Conservation (phyloP, 768 basidiomycete species). For the Boletus rex-veris region DNA sequence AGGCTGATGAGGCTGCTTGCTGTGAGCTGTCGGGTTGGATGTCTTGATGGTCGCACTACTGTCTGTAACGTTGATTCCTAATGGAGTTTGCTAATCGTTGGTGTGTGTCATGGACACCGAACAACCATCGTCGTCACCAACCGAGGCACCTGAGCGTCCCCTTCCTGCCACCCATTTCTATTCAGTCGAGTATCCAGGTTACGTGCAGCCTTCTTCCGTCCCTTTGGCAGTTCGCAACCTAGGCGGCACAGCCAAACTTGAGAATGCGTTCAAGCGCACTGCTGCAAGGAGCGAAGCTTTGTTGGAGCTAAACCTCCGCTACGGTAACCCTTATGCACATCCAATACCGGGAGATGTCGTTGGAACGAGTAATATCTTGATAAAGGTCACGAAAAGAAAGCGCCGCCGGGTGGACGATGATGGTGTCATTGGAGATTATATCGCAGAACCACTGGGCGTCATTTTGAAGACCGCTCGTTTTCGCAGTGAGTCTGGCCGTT, state of each 20-base stretch:
- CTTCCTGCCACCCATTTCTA: constrained; percentile 63
- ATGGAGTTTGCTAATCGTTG: background rate
- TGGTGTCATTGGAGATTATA: constrained; percentile 61
- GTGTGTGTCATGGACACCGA: constrained; percentile 7
- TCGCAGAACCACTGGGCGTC: constrained; percentile 66
- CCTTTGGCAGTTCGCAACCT: constrained; percentile 59
- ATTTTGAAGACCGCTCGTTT: constrained; percentile 85
- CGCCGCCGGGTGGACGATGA: constrained; percentile 38
- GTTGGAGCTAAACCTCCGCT: constrained; percentile 74
- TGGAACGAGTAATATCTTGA: constrained; percentile 72
- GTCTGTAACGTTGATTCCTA: background rate
- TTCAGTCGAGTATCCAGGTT: constrained; percentile 90
- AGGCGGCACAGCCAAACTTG: constrained; percentile 67
- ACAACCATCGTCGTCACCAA: constrained; percentile 11
- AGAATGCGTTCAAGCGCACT: constrained; percentile 71
- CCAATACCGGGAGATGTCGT: constrained; percentile 81
- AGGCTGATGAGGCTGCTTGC: background rate
- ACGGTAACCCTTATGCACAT: constrained; percentile 75
- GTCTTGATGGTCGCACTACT: too few species aligned
- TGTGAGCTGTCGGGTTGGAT: background rate
- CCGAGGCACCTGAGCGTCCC: constrained; percentile 37
- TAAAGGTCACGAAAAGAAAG: constrained; percentile 78
- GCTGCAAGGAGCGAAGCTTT: constrained; percentile 59
- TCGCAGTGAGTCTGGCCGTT: constrained; percentile 60
- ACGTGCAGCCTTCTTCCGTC: constrained; percentile 61